These are phyloP conservation scores for Pinus albicaulis DNA, from an alignment of 75 land plant genomes.

Conservation along the genomic window DNA sequence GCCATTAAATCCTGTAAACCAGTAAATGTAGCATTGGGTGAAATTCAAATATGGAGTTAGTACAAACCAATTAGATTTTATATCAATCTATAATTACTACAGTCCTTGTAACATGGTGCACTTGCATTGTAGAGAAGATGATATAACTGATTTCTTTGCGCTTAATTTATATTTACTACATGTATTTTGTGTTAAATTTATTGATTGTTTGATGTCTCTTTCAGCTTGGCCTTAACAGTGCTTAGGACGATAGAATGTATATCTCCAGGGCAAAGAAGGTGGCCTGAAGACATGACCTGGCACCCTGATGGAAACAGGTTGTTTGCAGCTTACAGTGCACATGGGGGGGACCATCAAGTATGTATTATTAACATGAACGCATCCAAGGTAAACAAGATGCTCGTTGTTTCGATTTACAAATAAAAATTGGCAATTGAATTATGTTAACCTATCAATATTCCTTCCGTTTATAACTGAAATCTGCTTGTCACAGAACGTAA, in stretches of 20 bases:
- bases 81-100: too few species aligned
- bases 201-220: neutral
- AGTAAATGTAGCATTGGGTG: too few species aligned
- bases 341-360: conserved; percentile 24
- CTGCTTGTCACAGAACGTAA: neutral
- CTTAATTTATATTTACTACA: neutral
- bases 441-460: neutral
- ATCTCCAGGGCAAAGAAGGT: conserved; percentile 22
- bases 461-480: neutral
- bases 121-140: too few species aligned
- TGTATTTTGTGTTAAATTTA: neutral
- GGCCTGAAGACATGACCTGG: conserved; percentile 28
- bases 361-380: conserved; percentile 11
- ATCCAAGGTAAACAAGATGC: neutral
- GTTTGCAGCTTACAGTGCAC: conserved; percentile 23
- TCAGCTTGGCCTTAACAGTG: conserved; percentile 3
- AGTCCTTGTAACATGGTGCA: too few species aligned
- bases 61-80: too few species aligned
- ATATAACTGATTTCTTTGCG: neutral
- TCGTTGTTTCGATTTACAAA: neutral
- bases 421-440: neutral
- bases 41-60: too few species aligned
- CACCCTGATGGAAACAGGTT: conserved; percentile 21
- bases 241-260: conserved; percentile 9
- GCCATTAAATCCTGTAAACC: too few species aligned